These are phyloP conservation scores for Arthrobotrys sphaeroides DNA, from an alignment of 2,329 filamentous ascomycete species.

Conservation along the genomic window DNA sequence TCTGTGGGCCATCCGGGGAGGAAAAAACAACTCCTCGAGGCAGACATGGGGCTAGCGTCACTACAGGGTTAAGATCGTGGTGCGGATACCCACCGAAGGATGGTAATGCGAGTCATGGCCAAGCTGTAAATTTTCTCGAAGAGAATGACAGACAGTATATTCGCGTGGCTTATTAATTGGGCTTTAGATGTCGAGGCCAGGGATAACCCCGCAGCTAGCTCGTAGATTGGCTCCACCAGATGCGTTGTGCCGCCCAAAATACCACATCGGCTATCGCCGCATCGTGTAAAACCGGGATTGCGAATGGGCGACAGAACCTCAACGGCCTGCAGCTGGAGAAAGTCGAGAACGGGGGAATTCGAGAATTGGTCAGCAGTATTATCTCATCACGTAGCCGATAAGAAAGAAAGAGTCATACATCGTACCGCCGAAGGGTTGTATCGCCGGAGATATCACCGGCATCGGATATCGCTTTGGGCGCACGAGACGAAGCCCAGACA, in stretches of 20 bases:
- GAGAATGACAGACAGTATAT: too few species aligned
- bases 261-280: slow-evolving; percentile 4
- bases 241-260: slow-evolving; percentile 7
- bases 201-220: background rate
- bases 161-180: too few species aligned
- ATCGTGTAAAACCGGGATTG: slow-evolving; percentile 8
- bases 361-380: slow-evolving; percentile 15
- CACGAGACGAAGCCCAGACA: slow-evolving; percentile 18
- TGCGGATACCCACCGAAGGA: too few species aligned
- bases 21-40: too few species aligned
- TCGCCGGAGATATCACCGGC: background rate
- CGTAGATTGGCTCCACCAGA: background rate
- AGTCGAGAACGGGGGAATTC: background rate
- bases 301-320: background rate
- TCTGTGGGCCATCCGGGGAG: too few species aligned
- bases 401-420: slow-evolving; percentile 19
- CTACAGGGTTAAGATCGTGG: too few species aligned
- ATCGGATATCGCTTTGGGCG: slow-evolving; percentile 5
- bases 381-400: background rate
- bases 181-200: background rate
- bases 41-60: too few species aligned
- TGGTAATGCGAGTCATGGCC: too few species aligned
- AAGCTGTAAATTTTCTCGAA: too few species aligned
- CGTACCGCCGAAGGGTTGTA: background rate
- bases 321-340: background rate